Base-by-base conservation (phyloP, 2,329 filamentous ascomycete species). In the Huntiella decipiens region DNA sequence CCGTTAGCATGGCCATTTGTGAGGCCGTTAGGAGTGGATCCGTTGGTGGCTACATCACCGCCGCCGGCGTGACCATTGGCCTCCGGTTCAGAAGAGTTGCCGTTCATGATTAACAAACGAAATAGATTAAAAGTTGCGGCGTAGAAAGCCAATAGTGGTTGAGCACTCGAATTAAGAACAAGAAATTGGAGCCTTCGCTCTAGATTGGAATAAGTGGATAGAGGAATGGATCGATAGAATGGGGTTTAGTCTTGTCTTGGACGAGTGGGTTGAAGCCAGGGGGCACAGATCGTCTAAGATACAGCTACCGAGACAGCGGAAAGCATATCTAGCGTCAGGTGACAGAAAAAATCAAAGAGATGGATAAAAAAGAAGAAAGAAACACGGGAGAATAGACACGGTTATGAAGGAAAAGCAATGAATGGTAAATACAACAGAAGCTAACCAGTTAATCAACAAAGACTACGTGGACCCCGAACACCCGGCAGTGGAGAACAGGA, bases 1-100 rank as follows among this genome's bases (percentile, higher is more conserved):
- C 38, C 44, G 17, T 44, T 54, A 19, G 52, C 51, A 39, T 55
- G 52, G 51, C 52, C 53, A 51, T 56, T 52, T 47, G 51, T 43
- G 12, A 19, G 16, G 42, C 46, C 46, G 45, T 48, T 48, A 10
- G 22, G 22, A 28, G 7, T n/a, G 41, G 6, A 33, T 28, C 7
- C 15, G 41, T 38, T 38, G 15, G 7, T 39, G 38, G 38, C 38
- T 28, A 28, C 22, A 28, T 28, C 22, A 28, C 22, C 22, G 22
- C 22, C 22, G 6, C 6, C 22, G 42, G 42, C 11, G 15, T 34
- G 13, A 36, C 46, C 40, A 37, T 48, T 48, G 16, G 46, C 46
- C 10, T 16, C 12, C 16, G 46, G 28, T 10, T 44, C 17, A 22
- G 46, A 10, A 22, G 46, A 40, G 13, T 48, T n/a, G 38, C 31